phyloP scores from a whole-genome alignment of 2,329 filamentous ascomycete genomes.

The Phaeoacremonium minimum region DNA sequence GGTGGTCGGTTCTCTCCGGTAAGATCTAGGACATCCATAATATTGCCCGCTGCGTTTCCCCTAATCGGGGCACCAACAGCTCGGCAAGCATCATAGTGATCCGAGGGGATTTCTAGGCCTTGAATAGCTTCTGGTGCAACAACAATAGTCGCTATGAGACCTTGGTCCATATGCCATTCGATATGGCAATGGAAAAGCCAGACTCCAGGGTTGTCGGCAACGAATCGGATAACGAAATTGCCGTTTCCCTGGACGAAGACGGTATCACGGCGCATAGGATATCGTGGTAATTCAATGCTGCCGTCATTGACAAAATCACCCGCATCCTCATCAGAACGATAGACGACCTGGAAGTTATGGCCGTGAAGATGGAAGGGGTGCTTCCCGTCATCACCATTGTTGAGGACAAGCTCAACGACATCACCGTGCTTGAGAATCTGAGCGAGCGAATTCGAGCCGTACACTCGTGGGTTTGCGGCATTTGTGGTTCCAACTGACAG shows the following conservation, averaged over 20 bases:
- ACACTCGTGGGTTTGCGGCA: constrained; percentile 41
- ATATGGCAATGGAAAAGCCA: constrained; percentile 61
- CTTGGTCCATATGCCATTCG: constrained; percentile 69
- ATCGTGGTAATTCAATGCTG: neutral
- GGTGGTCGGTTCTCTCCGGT: neutral
- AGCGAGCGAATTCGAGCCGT: constrained; percentile 44
- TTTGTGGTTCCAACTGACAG: constrained; percentile 43
- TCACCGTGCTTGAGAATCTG: constrained; percentile 48
- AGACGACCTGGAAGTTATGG: neutral
- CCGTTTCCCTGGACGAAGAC: constrained; percentile 40
- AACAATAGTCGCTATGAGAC: constrained; percentile 61
- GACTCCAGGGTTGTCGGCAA: constrained; percentile 44
- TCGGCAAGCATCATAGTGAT: constrained; percentile 55
- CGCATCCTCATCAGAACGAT: neutral
- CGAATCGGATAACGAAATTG: constrained; percentile 42
- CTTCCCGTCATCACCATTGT: constrained; percentile 57
- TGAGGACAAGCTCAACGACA: constrained; percentile 55
- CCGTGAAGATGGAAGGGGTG: constrained; percentile 68
- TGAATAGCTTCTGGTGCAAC: constrained; percentile 56
- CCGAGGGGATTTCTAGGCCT: constrained; percentile 45
- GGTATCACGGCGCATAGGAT: constrained; percentile 37
- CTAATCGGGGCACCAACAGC: constrained; percentile 12
- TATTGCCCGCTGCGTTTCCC: constrained; percentile 23
- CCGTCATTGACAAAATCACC: neutral
- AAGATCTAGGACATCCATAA: constrained; percentile 13